These are phyloP conservation scores for Suillus ampliporus DNA, from an alignment of 768 basidiomycete genomes.

Conservation along the genomic window DNA sequence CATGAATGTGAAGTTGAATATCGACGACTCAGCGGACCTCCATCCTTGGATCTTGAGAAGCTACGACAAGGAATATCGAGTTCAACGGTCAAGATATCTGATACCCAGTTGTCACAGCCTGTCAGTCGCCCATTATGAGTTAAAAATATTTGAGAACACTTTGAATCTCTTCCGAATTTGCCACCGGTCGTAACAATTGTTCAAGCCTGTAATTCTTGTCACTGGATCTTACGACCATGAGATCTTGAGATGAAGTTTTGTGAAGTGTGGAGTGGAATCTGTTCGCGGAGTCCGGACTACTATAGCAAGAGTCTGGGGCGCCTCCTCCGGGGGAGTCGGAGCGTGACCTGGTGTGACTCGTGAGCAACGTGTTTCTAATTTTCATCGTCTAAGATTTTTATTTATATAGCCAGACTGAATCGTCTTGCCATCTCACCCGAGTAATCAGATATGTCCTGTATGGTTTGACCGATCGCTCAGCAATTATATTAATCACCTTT, in stretches of 20 bases:
- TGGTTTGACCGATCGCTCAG: slow-evolving; percentile 46
- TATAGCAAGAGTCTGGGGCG: slow-evolving; percentile 86
- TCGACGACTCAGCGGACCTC: slow-evolving; percentile 36
- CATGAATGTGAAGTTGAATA: slow-evolving; percentile 9
- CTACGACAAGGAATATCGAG: slow-evolving; percentile 26
- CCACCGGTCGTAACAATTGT: slow-evolving; percentile 8
- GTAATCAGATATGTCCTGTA: slow-evolving; percentile 49
- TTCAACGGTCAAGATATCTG: not conserved
- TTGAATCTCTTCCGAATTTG: not conserved
- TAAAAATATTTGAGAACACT: no score
- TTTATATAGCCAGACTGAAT: slow-evolving; percentile 88
- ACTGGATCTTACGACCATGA: slow-evolving; percentile 99
- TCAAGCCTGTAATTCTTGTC: slow-evolving; percentile 85
- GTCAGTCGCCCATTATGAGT: no score
- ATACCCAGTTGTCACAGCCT: no score
- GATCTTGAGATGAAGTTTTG: slow-evolving; percentile 98
- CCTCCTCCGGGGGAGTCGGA: no score
- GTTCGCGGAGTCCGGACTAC: slow-evolving; percentile 96
- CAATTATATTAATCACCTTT: slow-evolving; percentile 88
- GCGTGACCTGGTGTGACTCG: no score
- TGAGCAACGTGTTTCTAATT: slow-evolving; percentile 46
- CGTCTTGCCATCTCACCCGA: slow-evolving; percentile 96
- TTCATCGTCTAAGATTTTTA: slow-evolving; percentile 23
- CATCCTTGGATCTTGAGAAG: slow-evolving; percentile 33
- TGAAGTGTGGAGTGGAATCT: slow-evolving; percentile 99